Conservation (phyloP, 1,139 yeast species). For the Taphrina sp. region DNA sequence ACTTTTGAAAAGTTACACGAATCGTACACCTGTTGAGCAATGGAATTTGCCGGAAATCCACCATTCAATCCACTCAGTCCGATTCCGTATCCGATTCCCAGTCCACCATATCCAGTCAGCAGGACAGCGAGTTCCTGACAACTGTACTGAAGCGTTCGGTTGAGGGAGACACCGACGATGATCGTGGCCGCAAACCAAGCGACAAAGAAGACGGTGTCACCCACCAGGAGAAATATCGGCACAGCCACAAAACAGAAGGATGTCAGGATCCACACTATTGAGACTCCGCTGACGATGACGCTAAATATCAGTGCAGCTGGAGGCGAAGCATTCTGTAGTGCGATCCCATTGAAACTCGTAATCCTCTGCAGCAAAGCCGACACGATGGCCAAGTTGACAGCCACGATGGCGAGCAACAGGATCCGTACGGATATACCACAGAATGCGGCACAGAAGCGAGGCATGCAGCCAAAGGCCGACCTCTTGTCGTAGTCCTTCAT, state of each 20-base stretch:
- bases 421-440: slow-evolving; percentile 5
- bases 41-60: slow-evolving; percentile 3
- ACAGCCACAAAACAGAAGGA: slow-evolving; percentile 17
- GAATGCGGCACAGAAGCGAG: background rate
- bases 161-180: slow-evolving; percentile 23
- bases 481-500: too few species aligned
- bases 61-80: background rate
- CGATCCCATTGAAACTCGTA: slow-evolving; percentile 13
- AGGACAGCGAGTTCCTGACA: slow-evolving; percentile 18
- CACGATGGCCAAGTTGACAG: slow-evolving; percentile 16
- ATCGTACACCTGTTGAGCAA: slow-evolving; percentile 28
- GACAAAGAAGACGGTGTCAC: slow-evolving; percentile 23
- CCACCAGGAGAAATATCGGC: slow-evolving; percentile 13
- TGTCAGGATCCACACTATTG: slow-evolving; percentile 4
- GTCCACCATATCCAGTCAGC: slow-evolving; percentile 1
- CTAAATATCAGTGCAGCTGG: slow-evolving; percentile 23
- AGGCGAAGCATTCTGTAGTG: slow-evolving; percentile 4
- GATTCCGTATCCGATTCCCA: background rate
- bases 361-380: slow-evolving; percentile 5
- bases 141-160: slow-evolving; percentile 16
- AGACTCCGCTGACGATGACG: slow-evolving; percentile 15
- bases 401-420: background rate
- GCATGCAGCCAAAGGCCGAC: background rate
- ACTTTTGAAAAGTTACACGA: slow-evolving; percentile 27
- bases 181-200: slow-evolving; percentile 30